Percentiles rank a stretch among this genome's conserved stretches.
Evolutionary conservation across 805 yeast genomes (phyloP).

Genomic region (Starmerella vitae): DNA sequence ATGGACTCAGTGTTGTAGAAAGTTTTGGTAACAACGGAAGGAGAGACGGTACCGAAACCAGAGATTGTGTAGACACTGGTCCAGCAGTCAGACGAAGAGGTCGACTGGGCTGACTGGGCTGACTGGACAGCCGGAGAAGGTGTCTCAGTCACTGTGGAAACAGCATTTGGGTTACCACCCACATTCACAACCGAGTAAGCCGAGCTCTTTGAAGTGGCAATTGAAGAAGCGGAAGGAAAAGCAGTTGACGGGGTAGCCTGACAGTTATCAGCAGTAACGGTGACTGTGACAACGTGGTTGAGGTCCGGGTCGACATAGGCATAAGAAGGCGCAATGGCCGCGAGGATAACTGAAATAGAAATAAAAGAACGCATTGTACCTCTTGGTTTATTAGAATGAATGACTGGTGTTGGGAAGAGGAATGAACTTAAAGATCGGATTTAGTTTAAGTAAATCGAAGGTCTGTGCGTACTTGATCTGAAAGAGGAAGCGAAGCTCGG

Average conservation of each 20-base stretch:
- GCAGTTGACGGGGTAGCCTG: background rate
- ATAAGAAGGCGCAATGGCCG: conserved; percentile 3
- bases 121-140: conserved; percentile 1
- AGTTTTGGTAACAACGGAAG: conserved; percentile 3
- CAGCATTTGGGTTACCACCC: conserved; percentile 16
- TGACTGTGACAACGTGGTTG: conserved; percentile 20
- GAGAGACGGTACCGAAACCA: conserved; percentile 2
- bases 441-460: no score
- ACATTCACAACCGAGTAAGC: conserved; percentile 23
- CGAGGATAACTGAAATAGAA: conserved; percentile 4
- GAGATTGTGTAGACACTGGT: conserved; percentile 8
- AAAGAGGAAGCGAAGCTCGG: background rate
- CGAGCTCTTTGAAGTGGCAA: conserved; percentile 1
- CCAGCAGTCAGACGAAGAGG: conserved; percentile 9
- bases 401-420: conserved; percentile 1
- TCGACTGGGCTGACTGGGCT: background rate
- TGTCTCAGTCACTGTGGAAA: conserved; percentile 12
- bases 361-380: conserved; percentile 10
- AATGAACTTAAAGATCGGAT: no score
- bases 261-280: conserved; percentile 19
- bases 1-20: conserved; percentile 1
- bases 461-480: background rate
- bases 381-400: conserved; percentile 2
- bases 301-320: conserved; percentile 21
- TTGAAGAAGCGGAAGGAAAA: background rate